Percentiles rank a stretch among this genome's conserved stretches.
Conservation (phyloP, 73 alveolate genomes). For the Tetrahymena borealis region DNA sequence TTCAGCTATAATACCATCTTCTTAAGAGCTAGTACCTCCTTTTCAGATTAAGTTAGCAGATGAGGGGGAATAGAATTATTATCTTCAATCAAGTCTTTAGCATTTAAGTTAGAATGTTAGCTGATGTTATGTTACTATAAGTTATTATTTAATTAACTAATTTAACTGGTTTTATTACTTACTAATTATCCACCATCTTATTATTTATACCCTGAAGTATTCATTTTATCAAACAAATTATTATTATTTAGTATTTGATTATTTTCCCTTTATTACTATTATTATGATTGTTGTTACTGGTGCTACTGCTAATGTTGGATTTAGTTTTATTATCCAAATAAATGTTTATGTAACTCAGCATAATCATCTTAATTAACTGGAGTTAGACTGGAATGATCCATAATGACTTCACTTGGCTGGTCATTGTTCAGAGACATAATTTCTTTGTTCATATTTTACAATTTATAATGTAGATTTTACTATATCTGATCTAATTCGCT, state of each 20-base stretch:
- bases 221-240: neutral
- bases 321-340: neutral
- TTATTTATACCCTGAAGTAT: neutral
- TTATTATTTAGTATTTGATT: neutral
- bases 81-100: neutral
- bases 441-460: neutral
- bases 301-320: no score
- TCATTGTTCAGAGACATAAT: neutral
- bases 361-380: neutral
- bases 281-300: no score
- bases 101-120: neutral
- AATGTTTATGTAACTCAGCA: neutral
- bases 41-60: neutral
- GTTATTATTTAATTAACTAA: neutral
- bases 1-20: neutral
- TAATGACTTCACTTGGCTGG: neutral
- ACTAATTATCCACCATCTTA: neutral
- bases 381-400: neutral
- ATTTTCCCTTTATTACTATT: neutral
- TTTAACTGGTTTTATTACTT: neutral
- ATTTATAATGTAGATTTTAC: neutral
- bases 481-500: neutral
- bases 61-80: neutral
- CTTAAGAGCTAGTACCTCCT: neutral
- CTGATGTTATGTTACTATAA: neutral